Base-by-base conservation (phyloP, 164 flowering plant genomes). In the Annona squamosa region DNA sequence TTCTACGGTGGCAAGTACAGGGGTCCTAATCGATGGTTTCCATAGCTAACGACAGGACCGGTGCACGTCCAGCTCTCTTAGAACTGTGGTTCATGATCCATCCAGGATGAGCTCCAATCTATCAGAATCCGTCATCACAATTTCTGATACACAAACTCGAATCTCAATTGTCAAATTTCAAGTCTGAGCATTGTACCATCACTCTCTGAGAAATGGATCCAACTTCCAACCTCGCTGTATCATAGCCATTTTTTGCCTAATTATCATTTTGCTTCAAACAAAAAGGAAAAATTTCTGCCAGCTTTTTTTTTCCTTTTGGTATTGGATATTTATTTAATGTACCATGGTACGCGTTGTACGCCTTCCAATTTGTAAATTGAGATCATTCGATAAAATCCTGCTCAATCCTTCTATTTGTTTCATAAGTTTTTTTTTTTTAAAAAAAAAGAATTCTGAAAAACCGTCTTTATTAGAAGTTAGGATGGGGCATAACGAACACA, bases 171-270 rank as follows among this genome's bases (percentile, higher is more conserved):
- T 52, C 3, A 9, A 52, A 52, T 9, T 16, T 52, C 9, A 12
- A 9, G 59, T 16, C 59, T 52, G 59, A 10, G 9, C 59, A 5
- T 52, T 52, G 59, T 52, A 3, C 2, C 9, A 52, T 1, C 3
- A 6, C 59, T 52, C 59, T 5, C 59, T 52, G 59, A 52, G 59
- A 52, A 16, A 4, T 4, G 9, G 59, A 52, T 52, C 13, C 13
- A 16, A 52, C n/a, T 17, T 7, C 18, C 18, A 18, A 61, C 76
- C 26, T 71, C 72, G 48, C 46, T 79, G 78, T 79, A 76, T 17
- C 45, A 73, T 79, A 73, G 52, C 37, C 56, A 64, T 17, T 56
- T 75, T 73, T 26, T 75, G 62, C 73, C 46, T 62, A 59, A 69
- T 52, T 48, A 69, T 48, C 43, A n/a, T 65, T 65, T 43, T n/a